Evolutionary conservation across 139 green algal genomes (phyloP), one percentile per base, ranked within the genome.

Genomic region (Coelastrella sp.): DNA sequence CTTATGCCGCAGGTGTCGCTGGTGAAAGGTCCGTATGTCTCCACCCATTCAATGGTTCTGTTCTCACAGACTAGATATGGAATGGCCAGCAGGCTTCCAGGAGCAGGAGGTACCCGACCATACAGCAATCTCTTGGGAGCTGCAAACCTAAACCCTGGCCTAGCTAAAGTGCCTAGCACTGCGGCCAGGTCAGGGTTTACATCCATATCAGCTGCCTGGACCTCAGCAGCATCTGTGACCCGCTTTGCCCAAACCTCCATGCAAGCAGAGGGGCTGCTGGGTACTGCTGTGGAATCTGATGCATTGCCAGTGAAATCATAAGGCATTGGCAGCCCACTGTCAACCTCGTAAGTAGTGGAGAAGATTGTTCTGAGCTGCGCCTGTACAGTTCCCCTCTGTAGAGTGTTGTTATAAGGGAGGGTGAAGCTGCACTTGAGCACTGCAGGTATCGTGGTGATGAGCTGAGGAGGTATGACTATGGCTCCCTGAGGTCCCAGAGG

Each of bases 401-500:
- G 66, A 9, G 9, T 66, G 23, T 21, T 64, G 35, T 82, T n/a
- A 1, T 71, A 7, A 17, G 75, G 51, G 15, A 72, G 1, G 3
- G 66, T 34, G 19, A 82, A 82, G 5, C 19, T 35, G 35, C 75
- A 82, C 17, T 30, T 38, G 15, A 82, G 30, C 2, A 41, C 45
- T 7, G 51, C 75, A 30, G 75, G 75, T 1, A 57, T 69, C 23
- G 32, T 38, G 19, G 35, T 5, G 8, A 81, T 11, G 3, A 81
- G n/a, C 75, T 82, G 75, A 51, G 75, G 75, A 0, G 53, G 75
- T 17, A 82, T 60, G 3, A 82, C 15, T 23, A 82, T 82, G 23
- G 9, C 48, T 5, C 32, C 50, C 50, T 81, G 50, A 32, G 35
- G 23, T 21, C 32, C 48, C 25, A 81, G 13, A 2, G 75, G 75